These are phyloP conservation scores for Coemansia sp. DNA, from an alignment of 192 early-diverging fungal genomes.

Conservation along the genomic window DNA sequence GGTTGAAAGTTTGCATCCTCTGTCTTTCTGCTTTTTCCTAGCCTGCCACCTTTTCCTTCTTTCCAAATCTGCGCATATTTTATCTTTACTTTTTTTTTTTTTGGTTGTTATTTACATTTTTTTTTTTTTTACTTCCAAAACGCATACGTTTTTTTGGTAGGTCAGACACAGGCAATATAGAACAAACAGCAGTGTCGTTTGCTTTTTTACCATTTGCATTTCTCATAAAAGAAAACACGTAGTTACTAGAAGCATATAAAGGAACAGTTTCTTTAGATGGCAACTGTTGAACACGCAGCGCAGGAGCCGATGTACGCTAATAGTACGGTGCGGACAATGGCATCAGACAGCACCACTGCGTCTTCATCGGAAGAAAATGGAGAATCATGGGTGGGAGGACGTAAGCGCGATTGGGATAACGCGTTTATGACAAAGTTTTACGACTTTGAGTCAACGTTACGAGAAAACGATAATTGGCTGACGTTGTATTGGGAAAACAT, in stretches of 20 bases:
- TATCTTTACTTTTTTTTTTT: neutral
- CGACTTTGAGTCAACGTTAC: slow-evolving; percentile 50
- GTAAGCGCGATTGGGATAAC: slow-evolving; percentile 55
- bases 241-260: neutral
- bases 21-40: neutral
- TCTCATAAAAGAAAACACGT: neutral
- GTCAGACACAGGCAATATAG: neutral
- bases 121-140: neutral
- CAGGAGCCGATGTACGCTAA: slow-evolving; percentile 7
- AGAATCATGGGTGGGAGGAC: slow-evolving; percentile 36
- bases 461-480: slow-evolving; percentile 54
- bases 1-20: neutral
- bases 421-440: slow-evolving; percentile 47
- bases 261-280: slow-evolving; percentile 8
- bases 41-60: slow-evolving; percentile 6
- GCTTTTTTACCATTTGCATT: neutral
- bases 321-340: slow-evolving; percentile 20
- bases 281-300: slow-evolving; percentile 10
- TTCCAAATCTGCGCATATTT: neutral
- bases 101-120: slow-evolving; percentile 11
- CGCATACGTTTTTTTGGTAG: neutral
- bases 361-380: neutral
- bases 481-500: slow-evolving; percentile 49
- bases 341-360: slow-evolving; percentile 23
- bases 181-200: neutral